Percentiles rank a stretch among this genome's conserved stretches.
Evolutionary conservation across 441 rosid species (phyloP).

Genomic region (Lepidium campestre): DNA sequence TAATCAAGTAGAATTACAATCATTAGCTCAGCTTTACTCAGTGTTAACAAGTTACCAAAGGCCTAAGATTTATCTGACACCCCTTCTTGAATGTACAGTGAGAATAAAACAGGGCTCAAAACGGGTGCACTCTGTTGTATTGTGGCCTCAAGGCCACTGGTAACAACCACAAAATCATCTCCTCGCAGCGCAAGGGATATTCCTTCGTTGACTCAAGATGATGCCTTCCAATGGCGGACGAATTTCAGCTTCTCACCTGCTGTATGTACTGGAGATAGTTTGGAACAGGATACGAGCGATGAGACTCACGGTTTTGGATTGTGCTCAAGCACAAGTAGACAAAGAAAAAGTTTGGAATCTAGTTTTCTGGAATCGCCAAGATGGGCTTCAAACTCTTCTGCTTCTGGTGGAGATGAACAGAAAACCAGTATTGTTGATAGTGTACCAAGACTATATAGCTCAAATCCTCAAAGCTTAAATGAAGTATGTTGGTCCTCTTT

Average conservation of each 20-base stretch:
- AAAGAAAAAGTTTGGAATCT: constrained; percentile 64
- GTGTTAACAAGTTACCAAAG: background rate
- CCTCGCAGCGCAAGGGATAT: constrained; percentile 19
- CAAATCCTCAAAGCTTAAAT: constrained; percentile 40
- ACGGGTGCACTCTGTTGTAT: constrained; percentile 96
- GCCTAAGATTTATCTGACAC: background rate
- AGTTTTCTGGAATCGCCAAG: constrained; percentile 49
- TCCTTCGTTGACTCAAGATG: constrained; percentile 35
- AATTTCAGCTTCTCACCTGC: constrained; percentile 87
- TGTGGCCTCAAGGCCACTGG: constrained; percentile 92
- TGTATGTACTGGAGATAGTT: constrained; percentile 61
- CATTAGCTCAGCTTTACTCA: background rate
- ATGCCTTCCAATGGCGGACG: constrained; percentile 68
- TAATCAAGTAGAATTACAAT: background rate
- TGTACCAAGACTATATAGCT: constrained; percentile 39
- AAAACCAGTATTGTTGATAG: background rate
- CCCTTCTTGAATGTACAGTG: background rate
- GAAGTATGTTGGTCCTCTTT: constrained; percentile 42
- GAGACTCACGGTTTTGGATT: constrained; percentile 42
- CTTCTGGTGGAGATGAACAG: constrained; percentile 41
- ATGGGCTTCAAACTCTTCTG: constrained; percentile 53
- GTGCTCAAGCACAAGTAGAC: constrained; percentile 38
- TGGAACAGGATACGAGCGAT: constrained; percentile 33
- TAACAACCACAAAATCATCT: constrained; percentile 36
- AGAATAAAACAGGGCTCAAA: constrained; percentile 25